phyloP scores from a whole-genome alignment of 2,329 filamentous ascomycete genomes.

The Epichloe bromicola region DNA sequence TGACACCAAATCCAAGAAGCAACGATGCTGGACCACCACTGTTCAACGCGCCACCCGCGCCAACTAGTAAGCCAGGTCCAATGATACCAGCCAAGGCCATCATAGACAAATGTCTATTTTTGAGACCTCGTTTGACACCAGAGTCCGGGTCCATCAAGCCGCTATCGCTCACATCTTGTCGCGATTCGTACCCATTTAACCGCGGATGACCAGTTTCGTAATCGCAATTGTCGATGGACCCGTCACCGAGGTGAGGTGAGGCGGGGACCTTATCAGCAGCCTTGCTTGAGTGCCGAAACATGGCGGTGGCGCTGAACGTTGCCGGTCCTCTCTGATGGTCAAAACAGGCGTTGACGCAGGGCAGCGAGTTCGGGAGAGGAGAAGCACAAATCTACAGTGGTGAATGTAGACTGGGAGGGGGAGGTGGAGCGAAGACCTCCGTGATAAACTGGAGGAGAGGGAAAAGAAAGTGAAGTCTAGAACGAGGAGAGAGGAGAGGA shows the following conservation, averaged over 20 bases:
- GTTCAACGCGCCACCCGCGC: constrained; percentile 54
- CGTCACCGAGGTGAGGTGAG: constrained; percentile 3
- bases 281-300: neutral
- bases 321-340: neutral
- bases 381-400: neutral
- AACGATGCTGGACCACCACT: constrained; percentile 59
- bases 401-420: neutral
- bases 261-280: neutral
- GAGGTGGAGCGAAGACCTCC: neutral
- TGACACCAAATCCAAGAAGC: constrained; percentile 59
- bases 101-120: constrained; percentile 55
- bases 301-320: constrained; percentile 1
- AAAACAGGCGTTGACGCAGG: neutral
- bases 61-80: constrained; percentile 60
- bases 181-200: constrained; percentile 8
- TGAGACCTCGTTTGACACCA: constrained; percentile 56
- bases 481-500: neutral
- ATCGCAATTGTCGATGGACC: constrained; percentile 10
- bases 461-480: neutral
- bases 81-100: constrained; percentile 50
- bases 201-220: constrained; percentile 7
- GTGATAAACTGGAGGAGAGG: neutral
- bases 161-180: constrained; percentile 18
- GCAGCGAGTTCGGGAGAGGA: neutral
- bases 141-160: constrained; percentile 43